A percentile compares a stretch with the other conserved stretches of the same genome.
phyloP scores from a whole-genome alignment of 106 monocot species.

The Acorus calamus region DNA sequence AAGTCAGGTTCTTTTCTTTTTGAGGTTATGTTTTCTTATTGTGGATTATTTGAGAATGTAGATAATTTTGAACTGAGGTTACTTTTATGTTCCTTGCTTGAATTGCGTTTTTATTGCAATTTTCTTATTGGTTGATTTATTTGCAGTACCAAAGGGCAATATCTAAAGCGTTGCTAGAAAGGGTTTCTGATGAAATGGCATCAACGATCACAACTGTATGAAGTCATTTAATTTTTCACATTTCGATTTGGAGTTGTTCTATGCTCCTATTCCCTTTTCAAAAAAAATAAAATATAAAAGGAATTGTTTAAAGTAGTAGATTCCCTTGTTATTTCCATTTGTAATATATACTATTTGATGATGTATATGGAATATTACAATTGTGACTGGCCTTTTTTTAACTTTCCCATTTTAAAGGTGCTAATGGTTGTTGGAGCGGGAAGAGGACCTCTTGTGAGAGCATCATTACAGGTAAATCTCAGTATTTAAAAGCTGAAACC shows the following conservation, averaged over 20 bases:
- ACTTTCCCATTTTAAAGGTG: slow-evolving; percentile 41
- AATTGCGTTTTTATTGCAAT: neutral
- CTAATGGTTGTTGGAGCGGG: slow-evolving; percentile 99
- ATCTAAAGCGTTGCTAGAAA: slow-evolving; percentile 70
- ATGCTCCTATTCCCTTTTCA: neutral
- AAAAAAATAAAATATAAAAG: no score
- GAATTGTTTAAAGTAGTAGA: no score
- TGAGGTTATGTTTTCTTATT: no score
- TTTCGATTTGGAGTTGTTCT: slow-evolving; percentile 1
- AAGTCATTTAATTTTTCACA: slow-evolving; percentile 1
- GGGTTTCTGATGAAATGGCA: slow-evolving; percentile 61
- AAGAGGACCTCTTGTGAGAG: slow-evolving; percentile 88
- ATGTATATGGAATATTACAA: neutral
- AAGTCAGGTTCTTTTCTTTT: no score
- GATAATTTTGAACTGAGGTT: neutral
- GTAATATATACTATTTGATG: no score
- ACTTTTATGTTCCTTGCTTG: neutral
- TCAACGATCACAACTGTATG: slow-evolving; percentile 43
- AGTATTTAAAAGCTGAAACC: neutral
- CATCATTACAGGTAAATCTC: slow-evolving; percentile 76
- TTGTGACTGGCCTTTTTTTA: neutral
- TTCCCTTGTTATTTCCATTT: no score
- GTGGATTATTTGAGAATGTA: no score
- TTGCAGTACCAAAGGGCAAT: slow-evolving; percentile 86
- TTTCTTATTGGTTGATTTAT: slow-evolving; percentile 1